phyloP scores from a whole-genome alignment of 495 filamentous ascomycete species.

The Penicillium salamii region DNA sequence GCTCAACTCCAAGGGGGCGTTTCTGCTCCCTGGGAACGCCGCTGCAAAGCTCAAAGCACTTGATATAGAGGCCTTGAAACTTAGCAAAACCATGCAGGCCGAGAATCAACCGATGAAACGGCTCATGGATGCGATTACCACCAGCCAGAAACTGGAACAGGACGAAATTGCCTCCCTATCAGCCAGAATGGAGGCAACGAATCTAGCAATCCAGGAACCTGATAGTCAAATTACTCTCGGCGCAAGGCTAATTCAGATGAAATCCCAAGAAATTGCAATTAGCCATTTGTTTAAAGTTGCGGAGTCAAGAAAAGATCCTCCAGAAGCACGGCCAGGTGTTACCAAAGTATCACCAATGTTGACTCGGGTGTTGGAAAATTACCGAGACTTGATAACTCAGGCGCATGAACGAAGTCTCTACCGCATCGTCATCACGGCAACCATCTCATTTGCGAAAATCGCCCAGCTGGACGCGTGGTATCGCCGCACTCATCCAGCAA shows the following conservation, averaged over 20 bases:
- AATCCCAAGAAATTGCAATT: not conserved
- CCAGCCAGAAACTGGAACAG: not conserved
- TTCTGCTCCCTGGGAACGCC: not conserved
- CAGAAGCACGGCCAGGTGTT: not conserved
- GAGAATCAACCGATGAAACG: constrained; percentile 12
- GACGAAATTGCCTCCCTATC: constrained; percentile 1
- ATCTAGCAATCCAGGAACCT: not conserved
- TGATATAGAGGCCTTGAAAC: not conserved
- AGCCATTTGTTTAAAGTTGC: not conserved
- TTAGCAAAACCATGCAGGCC: constrained; percentile 4
- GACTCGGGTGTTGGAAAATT: not conserved
- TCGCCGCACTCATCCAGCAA: constrained; percentile 3
- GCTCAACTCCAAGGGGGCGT: not conserved
- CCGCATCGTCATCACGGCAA: constrained; percentile 10
- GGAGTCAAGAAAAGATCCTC: too few relatives aligned
- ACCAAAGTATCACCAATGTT: not conserved
- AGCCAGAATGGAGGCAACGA: not conserved
- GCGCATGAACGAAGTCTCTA: constrained; percentile 5
- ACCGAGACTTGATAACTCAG: constrained; percentile 8
- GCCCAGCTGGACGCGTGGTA: constrained; percentile 7
- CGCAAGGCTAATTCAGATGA: constrained; percentile 5
- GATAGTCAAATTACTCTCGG: constrained; percentile 11
- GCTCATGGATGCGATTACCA: constrained; percentile 10
- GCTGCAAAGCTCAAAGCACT: not conserved
- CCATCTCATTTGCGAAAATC: constrained; percentile 7